A percentile compares a stretch with the other conserved stretches of the same genome.
Conservation (phyloP, 768 basidiomycete species). For the Lactarius hengduanensis region DNA sequence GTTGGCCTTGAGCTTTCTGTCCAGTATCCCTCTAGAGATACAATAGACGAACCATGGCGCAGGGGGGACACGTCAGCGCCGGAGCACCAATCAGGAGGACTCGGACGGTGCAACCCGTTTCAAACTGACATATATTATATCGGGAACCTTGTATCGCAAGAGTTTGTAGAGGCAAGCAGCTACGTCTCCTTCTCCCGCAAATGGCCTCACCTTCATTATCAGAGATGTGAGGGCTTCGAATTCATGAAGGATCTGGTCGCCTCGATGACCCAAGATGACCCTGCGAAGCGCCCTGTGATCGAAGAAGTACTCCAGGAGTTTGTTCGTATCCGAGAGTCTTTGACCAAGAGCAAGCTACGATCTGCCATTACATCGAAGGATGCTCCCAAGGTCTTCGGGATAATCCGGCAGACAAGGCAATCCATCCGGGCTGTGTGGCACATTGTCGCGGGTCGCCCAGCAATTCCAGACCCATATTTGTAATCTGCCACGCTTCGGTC, state of each 20-base stretch:
- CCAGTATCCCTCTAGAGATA: constrained; percentile 33
- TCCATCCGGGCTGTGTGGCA: too few relatives aligned
- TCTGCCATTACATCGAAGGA: constrained; percentile 31
- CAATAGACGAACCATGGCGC: constrained; percentile 34
- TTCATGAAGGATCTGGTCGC: too few relatives aligned
- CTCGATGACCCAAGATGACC: constrained; percentile 38
- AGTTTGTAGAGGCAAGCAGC: too few relatives aligned
- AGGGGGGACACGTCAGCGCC: constrained; percentile 45
- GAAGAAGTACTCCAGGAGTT: constrained; percentile 36
- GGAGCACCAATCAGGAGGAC: constrained; percentile 31
- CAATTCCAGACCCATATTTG: too few relatives aligned
- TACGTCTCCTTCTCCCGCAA: too few relatives aligned
- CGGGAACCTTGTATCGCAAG: too few relatives aligned
- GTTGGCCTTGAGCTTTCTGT: constrained; percentile 42
- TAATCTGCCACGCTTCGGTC: not conserved
- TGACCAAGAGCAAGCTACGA: constrained; percentile 35
- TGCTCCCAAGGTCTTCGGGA: not conserved
- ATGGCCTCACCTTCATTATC: too few relatives aligned
- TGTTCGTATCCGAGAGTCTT: constrained; percentile 24
- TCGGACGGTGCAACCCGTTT: too few relatives aligned
- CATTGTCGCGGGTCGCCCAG: too few relatives aligned
- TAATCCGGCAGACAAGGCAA: not conserved
- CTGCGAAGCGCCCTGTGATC: constrained; percentile 36
- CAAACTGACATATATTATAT: too few relatives aligned
- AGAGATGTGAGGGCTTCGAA: too few relatives aligned